phyloP scores from a whole-genome alignment of 2,329 filamentous ascomycete genomes.

The Karstenula rhodostoma region DNA sequence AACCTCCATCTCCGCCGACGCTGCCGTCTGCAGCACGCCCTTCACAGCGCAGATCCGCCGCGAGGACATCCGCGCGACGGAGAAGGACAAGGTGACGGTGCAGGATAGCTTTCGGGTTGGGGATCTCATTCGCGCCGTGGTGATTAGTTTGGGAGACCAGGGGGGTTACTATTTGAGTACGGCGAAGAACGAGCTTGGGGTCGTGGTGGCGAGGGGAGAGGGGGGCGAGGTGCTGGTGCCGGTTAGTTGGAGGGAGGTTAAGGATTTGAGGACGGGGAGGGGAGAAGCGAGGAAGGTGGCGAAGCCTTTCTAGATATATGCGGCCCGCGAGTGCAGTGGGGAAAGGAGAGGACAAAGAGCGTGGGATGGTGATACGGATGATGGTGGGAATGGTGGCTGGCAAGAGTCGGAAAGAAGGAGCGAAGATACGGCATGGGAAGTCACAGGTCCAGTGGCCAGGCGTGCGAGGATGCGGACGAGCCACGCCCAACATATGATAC shows the following conservation, averaged over 20 bases:
- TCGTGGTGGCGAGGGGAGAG: constrained; percentile 91
- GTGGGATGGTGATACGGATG: neutral
- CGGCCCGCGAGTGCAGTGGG: neutral
- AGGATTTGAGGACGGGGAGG: constrained; percentile 78
- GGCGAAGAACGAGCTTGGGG: constrained; percentile 87
- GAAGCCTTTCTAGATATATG: constrained; percentile 70
- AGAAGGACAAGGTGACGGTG: constrained; percentile 93
- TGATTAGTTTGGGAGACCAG: constrained; percentile 93
- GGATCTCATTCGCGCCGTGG: constrained; percentile 85
- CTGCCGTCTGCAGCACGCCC: constrained; percentile 73
- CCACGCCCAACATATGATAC: neutral
- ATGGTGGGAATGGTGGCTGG: neutral
- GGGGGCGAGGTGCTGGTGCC: constrained; percentile 90
- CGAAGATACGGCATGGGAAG: neutral
- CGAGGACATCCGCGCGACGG: constrained; percentile 92
- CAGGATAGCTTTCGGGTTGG: constrained; percentile 91
- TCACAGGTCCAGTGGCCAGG: neutral
- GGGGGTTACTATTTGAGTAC: constrained; percentile 95
- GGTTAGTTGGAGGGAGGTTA: constrained; percentile 94
- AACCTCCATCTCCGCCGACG: constrained; percentile 37
- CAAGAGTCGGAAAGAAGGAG: neutral
- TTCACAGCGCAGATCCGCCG: constrained; percentile 86
- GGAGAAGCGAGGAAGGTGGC: constrained; percentile 90
- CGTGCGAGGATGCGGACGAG: neutral
- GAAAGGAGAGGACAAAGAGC: neutral